Percentiles rank a stretch among this genome's conserved stretches.
These are phyloP conservation scores for Fraxinus cuspidata DNA, from an alignment of 257 asterid genomes.

Conservation along the genomic window DNA sequence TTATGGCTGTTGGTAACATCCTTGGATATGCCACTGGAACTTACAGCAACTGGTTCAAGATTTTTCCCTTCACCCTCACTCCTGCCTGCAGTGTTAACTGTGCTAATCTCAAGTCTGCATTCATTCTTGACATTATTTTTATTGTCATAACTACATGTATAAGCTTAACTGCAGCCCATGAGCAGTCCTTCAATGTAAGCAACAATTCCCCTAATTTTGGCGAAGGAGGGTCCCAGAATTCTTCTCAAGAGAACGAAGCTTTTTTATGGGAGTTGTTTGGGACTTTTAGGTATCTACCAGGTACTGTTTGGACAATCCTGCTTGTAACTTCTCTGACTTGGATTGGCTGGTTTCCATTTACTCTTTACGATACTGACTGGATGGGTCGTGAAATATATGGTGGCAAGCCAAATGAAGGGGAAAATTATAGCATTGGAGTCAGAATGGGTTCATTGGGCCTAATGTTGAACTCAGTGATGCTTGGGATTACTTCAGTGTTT, in stretches of 20 bases:
- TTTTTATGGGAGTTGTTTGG: constrained; percentile 82
- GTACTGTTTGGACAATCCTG: constrained; percentile 68
- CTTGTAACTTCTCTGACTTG: constrained; percentile 79
- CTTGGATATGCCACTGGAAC: constrained; percentile 91
- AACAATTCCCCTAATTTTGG: constrained; percentile 32
- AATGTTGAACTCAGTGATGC: constrained; percentile 83
- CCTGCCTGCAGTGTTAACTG: constrained; percentile 74
- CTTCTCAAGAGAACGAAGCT: constrained; percentile 65
- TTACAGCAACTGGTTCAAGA: constrained; percentile 73
- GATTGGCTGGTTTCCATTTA: constrained; percentile 91
- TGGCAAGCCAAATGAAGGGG: constrained; percentile 79
- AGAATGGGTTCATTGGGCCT: constrained; percentile 83
- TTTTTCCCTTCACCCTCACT: constrained; percentile 67
- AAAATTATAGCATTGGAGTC: constrained; percentile 62
- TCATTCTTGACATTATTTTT: constrained; percentile 64
- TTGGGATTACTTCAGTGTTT: constrained; percentile 79
- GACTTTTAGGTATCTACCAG: constrained; percentile 65
- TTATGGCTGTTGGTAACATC: constrained; percentile 85
- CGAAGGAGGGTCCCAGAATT: constrained; percentile 39
- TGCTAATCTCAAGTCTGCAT: constrained; percentile 86
- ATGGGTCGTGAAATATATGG: constrained; percentile 94
- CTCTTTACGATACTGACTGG: constrained; percentile 89
- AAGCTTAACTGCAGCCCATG: constrained; percentile 68
- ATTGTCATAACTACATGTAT: constrained; percentile 58
- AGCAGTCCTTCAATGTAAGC: constrained; percentile 50